A percentile compares a stretch with the other conserved stretches of the same genome.
Evolutionary conservation across 768 basidiomycete genomes (phyloP).

Genomic region (Boletus vermiculosoides): DNA sequence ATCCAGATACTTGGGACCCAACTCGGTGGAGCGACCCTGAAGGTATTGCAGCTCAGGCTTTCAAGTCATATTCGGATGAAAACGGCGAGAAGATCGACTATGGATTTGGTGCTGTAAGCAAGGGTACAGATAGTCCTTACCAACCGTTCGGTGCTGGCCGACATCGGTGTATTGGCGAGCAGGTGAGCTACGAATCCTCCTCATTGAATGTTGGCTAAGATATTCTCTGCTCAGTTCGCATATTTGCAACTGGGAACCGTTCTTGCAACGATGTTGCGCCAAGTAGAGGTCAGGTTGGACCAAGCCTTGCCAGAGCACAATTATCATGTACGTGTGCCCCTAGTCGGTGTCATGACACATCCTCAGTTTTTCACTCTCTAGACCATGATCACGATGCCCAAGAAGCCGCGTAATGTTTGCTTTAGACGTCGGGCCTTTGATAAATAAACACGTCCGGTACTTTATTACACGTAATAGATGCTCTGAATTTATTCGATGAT

Average conservation of each 20-base stretch:
- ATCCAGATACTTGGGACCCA: slow-evolving; percentile 73
- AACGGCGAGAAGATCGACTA: slow-evolving; percentile 91
- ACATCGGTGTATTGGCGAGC: slow-evolving; percentile 94
- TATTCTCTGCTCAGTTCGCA: slow-evolving; percentile 61
- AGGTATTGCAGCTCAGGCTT: slow-evolving; percentile 78
- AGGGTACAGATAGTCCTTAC: slow-evolving; percentile 94
- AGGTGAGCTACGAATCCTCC: slow-evolving; percentile 40
- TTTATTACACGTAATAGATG: slow-evolving; percentile 6
- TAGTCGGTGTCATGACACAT: background rate
- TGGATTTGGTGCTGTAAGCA: slow-evolving; percentile 93
- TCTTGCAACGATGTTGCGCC: slow-evolving; percentile 73
- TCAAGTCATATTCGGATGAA: slow-evolving; percentile 70
- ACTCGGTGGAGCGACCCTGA: slow-evolving; percentile 82
- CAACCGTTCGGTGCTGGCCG: slow-evolving; percentile 97
- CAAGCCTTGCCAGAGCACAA: slow-evolving; percentile 72
- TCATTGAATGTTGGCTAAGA: slow-evolving; percentile 4
- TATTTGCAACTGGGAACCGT: slow-evolving; percentile 90
- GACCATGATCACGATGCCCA: slow-evolving; percentile 95
- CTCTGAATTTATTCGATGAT: background rate
- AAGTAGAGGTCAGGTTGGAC: slow-evolving; percentile 69
- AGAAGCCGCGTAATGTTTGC: slow-evolving; percentile 58
- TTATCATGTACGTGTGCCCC: slow-evolving; percentile 69
- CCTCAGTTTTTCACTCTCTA: slow-evolving; percentile 31
- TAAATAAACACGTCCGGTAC: slow-evolving; percentile 25
- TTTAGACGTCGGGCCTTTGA: slow-evolving; percentile 66